Conservation (phyloP, 2,329 filamentous ascomycete species). For the Microdochium trichocladiopsis region DNA sequence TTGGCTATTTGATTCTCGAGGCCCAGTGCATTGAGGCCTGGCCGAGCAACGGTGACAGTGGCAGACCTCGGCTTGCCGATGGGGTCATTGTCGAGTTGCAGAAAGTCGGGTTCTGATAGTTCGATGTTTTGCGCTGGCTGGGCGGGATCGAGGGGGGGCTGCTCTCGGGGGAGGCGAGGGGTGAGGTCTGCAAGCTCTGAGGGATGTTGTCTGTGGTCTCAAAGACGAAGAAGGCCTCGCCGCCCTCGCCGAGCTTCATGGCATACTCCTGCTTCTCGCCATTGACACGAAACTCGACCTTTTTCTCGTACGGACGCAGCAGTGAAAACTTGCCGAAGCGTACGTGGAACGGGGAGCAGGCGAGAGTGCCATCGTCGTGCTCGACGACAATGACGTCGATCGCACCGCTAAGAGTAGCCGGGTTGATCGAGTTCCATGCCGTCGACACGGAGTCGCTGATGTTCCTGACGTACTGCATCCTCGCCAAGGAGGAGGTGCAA, state of each 20-base stretch:
- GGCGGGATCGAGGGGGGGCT: slow-evolving; percentile 64
- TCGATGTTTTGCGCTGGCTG: slow-evolving; percentile 26
- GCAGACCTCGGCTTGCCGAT: slow-evolving; percentile 26
- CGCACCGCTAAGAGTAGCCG: slow-evolving; percentile 90
- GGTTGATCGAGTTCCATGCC: slow-evolving; percentile 99
- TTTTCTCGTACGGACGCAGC: slow-evolving; percentile 92
- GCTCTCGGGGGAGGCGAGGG: slow-evolving; percentile 79
- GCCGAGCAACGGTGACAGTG: slow-evolving; percentile 34
- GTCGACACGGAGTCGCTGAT: slow-evolving; percentile 94
- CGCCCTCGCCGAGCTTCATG: slow-evolving; percentile 97
- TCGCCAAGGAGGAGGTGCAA: not conserved
- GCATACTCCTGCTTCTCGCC: slow-evolving; percentile 84
- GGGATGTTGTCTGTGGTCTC: slow-evolving; percentile 90
- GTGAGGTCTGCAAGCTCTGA: slow-evolving; percentile 89
- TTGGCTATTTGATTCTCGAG: slow-evolving; percentile 21
- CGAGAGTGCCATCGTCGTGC: slow-evolving; percentile 81
- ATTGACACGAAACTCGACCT: slow-evolving; percentile 97
- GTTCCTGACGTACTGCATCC: slow-evolving; percentile 96
- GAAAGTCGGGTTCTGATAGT: slow-evolving; percentile 61
- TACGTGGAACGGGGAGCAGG: slow-evolving; percentile 96
- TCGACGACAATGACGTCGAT: slow-evolving; percentile 99
- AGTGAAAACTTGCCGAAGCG: slow-evolving; percentile 98
- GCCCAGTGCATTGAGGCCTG: slow-evolving; percentile 28
- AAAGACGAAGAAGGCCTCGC: slow-evolving; percentile 98
- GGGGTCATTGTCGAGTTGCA: slow-evolving; percentile 52